phyloP scores from a whole-genome alignment of 2,329 filamentous ascomycete species.

The Fusarium pseudoanthophilum region DNA sequence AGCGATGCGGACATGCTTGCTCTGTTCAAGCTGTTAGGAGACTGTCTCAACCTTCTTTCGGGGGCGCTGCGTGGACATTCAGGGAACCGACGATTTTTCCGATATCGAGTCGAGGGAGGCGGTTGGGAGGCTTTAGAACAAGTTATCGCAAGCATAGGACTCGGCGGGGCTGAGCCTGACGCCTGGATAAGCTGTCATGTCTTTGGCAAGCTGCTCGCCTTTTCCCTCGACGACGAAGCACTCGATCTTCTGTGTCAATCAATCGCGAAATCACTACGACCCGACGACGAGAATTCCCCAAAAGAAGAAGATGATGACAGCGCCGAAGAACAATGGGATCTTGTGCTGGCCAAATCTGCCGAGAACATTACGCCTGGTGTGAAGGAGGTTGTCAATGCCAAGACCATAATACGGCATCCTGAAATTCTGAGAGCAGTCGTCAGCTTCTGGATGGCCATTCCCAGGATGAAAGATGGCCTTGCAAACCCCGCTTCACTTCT shows the following conservation, averaged over 20 bases:
- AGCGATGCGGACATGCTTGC: slow-evolving; percentile 70
- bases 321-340: slow-evolving; percentile 53
- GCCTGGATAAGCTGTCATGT: slow-evolving; percentile 75
- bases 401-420: slow-evolving; percentile 66
- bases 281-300: slow-evolving; percentile 43
- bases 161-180: slow-evolving; percentile 74
- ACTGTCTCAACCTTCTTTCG: slow-evolving; percentile 77
- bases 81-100: slow-evolving; percentile 90
- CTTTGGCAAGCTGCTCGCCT: slow-evolving; percentile 84
- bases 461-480: slow-evolving; percentile 56
- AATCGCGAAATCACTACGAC: slow-evolving; percentile 52
- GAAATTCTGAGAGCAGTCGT: slow-evolving; percentile 72
- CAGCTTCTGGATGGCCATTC: slow-evolving; percentile 72
- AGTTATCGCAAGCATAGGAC: slow-evolving; percentile 73
- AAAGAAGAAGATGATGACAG: slow-evolving; percentile 48
- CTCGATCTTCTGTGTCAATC: slow-evolving; percentile 75
- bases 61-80: slow-evolving; percentile 80
- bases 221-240: slow-evolving; percentile 81
- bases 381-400: slow-evolving; percentile 60
- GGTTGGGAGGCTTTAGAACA: slow-evolving; percentile 84
- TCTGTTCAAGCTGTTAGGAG: slow-evolving; percentile 76
- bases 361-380: slow-evolving; percentile 56
- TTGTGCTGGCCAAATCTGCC: slow-evolving; percentile 51
- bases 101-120: slow-evolving; percentile 76
- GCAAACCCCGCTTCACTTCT: slow-evolving; percentile 69